Base-by-base conservation (phyloP, 1,139 yeast species). In the Suhomyces guaymorum region DNA sequence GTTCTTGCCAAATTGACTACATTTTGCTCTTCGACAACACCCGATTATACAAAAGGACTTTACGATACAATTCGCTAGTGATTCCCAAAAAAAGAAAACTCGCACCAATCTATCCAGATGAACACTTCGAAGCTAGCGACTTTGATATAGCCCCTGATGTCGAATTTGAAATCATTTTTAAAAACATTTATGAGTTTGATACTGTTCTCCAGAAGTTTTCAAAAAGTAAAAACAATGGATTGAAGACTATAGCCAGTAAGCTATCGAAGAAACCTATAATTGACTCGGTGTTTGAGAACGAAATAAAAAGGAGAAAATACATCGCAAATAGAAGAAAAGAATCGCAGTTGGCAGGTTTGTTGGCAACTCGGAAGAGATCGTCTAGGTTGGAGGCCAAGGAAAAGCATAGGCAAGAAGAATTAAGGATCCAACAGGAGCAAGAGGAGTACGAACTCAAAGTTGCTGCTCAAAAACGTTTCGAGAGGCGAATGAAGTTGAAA, bases 241-340 rank as follows among this genome's bases (percentile, higher is more conserved):
- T 42, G 15, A 56, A 52, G 33, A 45, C 57, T 1, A 38, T 62
- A 17, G 49, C 49, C 28, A 33, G 49, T 1, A 43, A 50, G 12
- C 33, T 63, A 18, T 33, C 53, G 7, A 34, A 41, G 13, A 40
- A 44, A 7, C 51, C 44, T n/a, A 42, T 60, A 7, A 40, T 63
- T 7, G 65, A 61, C 15, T 35, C 49, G 7, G 42, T 61, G 2
- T 56, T 55, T 31, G 48, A 48, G n/a, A 40, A 38, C 30, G 59
- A 55, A 27, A 37, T 42, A 24, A 64, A 56, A 36, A 72, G 71
- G 44, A 61, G 80, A 42, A 67, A 61, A 46, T 58, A 59, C 35
- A 54, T 75, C 24, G 52, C 64, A 23, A 66, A 65, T 42, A 63
- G 75, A 47, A 59, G 62, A 43, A 73, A 67, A 46, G 81, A 74